These are phyloP conservation scores for Blepharisma undulans DNA, from an alignment of 169 alveolate genomes.

Conservation along the genomic window DNA sequence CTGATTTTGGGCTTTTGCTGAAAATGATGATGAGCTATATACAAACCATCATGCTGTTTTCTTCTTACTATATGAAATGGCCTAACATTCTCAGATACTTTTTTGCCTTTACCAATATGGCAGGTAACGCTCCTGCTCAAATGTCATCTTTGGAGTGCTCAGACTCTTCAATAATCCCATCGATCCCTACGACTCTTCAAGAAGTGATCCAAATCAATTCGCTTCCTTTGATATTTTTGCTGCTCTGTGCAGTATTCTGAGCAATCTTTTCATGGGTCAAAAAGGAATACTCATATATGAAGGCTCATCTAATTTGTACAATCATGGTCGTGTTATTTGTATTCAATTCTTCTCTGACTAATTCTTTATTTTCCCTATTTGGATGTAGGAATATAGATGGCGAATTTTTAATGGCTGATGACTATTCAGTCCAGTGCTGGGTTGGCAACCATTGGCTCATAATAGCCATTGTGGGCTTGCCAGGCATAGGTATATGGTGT, in stretches of 20 bases:
- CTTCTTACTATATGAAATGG: not conserved
- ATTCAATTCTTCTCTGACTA: not conserved
- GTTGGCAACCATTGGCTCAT: not conserved
- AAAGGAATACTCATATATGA: not conserved
- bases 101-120: not conserved
- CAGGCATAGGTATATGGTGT: constrained; percentile 25
- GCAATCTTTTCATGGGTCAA: not conserved
- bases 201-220: not conserved
- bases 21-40: constrained; percentile 5
- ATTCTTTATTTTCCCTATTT: not conserved
- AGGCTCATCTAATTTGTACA: not conserved
- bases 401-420: not conserved
- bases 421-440: not conserved
- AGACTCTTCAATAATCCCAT: not conserved
- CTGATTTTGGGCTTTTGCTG: constrained; percentile 2
- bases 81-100: not conserved
- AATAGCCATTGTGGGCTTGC: not conserved
- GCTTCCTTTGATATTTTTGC: not conserved
- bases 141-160: not conserved
- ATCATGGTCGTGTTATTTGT: constrained; percentile 7
- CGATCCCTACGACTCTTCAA: not conserved
- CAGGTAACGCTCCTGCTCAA: not conserved
- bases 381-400: not conserved
- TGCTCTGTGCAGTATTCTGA: not conserved
- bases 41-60: not conserved